Evolutionary conservation across 805 yeast species (phyloP).

Genomic region (Ogataea trehalophila): DNA sequence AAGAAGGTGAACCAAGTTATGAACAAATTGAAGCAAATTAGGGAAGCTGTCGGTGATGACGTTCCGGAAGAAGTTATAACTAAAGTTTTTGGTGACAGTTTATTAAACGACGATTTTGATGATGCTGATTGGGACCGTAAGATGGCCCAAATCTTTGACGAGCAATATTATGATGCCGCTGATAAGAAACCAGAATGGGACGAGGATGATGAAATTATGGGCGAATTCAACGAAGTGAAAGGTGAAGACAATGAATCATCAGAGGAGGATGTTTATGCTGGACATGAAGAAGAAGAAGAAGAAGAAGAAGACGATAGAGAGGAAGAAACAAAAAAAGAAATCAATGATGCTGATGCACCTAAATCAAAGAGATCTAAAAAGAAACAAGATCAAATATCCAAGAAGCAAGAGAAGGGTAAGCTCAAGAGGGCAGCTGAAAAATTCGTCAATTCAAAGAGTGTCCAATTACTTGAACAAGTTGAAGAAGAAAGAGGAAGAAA

Average conservation of each 20-base stretch:
- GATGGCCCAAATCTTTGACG: conserved; percentile 81
- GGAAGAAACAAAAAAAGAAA: conserved; percentile 28
- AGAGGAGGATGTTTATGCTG: conserved; percentile 35
- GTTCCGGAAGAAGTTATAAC: conserved; percentile 55
- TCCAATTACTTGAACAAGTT: conserved; percentile 62
- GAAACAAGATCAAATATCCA: conserved; percentile 46
- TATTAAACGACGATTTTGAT: conserved; percentile 84
- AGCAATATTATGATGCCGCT: conserved; percentile 65
- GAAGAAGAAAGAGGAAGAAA: conserved; percentile 63
- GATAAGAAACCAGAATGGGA: conserved; percentile 60
- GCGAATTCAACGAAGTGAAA: conserved; percentile 27
- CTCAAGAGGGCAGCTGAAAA: conserved; percentile 67
- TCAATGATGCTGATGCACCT: conserved; percentile 18
- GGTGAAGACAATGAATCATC: conserved; percentile 25
- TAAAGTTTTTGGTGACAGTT: conserved; percentile 65
- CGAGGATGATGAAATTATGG: conserved; percentile 53
- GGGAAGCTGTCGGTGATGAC: conserved; percentile 64
- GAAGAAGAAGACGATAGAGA: conserved; percentile 20
- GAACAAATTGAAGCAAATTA: conserved; percentile 61
- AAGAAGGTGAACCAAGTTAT: conserved; percentile 73
- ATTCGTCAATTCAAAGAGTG: conserved; percentile 70
- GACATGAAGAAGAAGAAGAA: conserved; percentile 30
- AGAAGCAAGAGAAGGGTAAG: conserved; percentile 58
- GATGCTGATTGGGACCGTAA: conserved; percentile 87
- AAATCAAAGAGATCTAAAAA: conserved; percentile 51